phyloP scores from a whole-genome alignment of 225 moss, liverwort and hornwort species.

The Straminergon stramineum region DNA sequence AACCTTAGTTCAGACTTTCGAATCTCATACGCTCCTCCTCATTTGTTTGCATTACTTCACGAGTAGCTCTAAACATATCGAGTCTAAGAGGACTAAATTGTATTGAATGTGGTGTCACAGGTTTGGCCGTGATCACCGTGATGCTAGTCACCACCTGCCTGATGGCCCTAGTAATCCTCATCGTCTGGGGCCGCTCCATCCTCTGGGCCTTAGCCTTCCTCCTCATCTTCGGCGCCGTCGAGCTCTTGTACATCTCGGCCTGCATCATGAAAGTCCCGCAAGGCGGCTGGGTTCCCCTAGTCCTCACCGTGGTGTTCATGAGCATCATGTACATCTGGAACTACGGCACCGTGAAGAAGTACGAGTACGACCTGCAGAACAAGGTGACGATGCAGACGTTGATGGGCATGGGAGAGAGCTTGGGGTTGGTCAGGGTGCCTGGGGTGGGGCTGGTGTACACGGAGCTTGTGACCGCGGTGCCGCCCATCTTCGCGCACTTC shows the following conservation, averaged over 20 bases:
- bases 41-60: background rate
- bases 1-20: background rate
- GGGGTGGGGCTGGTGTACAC: constrained; percentile 85
- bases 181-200: constrained; percentile 64
- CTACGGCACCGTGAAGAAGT: constrained; percentile 74
- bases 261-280: constrained; percentile 64
- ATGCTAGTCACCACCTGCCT: constrained; percentile 84
- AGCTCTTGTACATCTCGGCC: constrained; percentile 60
- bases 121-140: constrained; percentile 72
- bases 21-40: background rate
- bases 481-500: constrained; percentile 87
- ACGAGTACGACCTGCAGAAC: constrained; percentile 76
- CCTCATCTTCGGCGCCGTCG: constrained; percentile 56
- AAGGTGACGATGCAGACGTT: constrained; percentile 73
- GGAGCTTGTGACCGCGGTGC: constrained; percentile 75
- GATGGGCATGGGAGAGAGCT: constrained; percentile 44
- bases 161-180: constrained; percentile 54
- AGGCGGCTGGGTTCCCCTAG: constrained; percentile 87
- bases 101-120: constrained; percentile 9
- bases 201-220: constrained; percentile 50
- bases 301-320: constrained; percentile 55
- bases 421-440: constrained; percentile 84
- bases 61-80: background rate
- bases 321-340: constrained; percentile 84
- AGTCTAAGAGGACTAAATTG: background rate